Evolutionary conservation across 2,329 filamentous ascomycete species (phyloP), one percentile per base, ranked within the genome.

Genomic region (Cryphonectria nitschkei): DNA sequence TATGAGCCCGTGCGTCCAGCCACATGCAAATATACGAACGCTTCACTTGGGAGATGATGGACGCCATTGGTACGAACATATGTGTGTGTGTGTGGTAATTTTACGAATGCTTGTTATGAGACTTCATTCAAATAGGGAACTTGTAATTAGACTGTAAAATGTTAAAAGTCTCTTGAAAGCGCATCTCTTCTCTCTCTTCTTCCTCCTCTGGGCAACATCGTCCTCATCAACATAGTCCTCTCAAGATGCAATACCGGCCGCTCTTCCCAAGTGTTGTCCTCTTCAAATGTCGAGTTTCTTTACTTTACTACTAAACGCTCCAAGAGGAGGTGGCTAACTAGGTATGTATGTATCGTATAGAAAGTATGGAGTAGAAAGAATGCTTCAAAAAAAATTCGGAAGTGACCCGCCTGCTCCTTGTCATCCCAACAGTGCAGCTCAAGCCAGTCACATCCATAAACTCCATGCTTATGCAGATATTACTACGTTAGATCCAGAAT

Each of bases 391-490:
- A 69, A 65, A n/a, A 50, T 50, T 52, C 64, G 64, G 65, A 69
- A 64, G 22, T 54, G 43, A 46, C 63, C 26, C 43, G 34, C 71
- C 41, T 50, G 60, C 43, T 34, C 41, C 29, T 34, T 52, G 22
- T 70, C 71, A 14, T 72, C 56, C 65, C 61, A 66, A 39, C 68
- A 70, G 68, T 41, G n/a, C 56, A 65, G 29, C 43, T 52, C 14
- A 50, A 52, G 26, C 65, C 65, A 63, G 43, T 64, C 54, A 68
- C 70, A 72, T 50, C 68, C 67, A 67, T 67, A 69, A 73, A 70
- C 69, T 68, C 71, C 67, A 43, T 73, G 71, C 69, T 73, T 66
- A 70, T 73, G 71, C 71, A 73, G 67, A 67, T 71, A 69, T 71
- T 71, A 71, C 68, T 62, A 67, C 54, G 64, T 65, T 68, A 66